A percentile compares a stretch with the other conserved stretches of the same genome.
Evolutionary conservation across 1,284 basidiomycete genomes (phyloP).

Genomic region (Pseudozyma pruni): DNA sequence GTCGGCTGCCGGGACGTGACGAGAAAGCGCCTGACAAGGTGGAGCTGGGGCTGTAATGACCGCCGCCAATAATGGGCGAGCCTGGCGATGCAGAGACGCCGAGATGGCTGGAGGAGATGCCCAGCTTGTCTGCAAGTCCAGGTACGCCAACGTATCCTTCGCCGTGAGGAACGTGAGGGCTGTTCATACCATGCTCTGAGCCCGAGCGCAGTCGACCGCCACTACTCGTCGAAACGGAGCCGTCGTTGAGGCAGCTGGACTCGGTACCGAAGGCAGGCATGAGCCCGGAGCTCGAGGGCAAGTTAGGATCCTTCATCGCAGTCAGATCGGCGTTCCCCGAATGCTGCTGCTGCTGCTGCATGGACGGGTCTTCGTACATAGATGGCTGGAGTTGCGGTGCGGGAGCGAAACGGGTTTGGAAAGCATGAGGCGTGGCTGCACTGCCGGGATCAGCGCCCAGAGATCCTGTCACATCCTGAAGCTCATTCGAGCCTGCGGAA

Average conservation of each 20-base stretch:
- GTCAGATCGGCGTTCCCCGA: background rate
- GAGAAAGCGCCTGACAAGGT: constrained; percentile 52
- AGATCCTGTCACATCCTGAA: background rate
- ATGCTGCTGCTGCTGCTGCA: constrained; percentile 24
- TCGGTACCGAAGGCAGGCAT: constrained; percentile 51
- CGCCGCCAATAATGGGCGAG: constrained; percentile 28
- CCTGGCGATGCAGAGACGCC: constrained; percentile 33
- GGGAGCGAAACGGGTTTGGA: constrained; percentile 38
- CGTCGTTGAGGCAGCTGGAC: constrained; percentile 9
- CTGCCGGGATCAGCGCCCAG: constrained; percentile 7
- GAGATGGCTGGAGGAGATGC: constrained; percentile 21
- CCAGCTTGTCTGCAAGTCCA: constrained; percentile 20
- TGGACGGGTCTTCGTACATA: constrained; percentile 15
- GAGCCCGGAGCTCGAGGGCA: constrained; percentile 15
- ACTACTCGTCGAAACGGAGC: background rate
- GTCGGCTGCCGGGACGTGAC: constrained; percentile 46
- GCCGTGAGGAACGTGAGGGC: constrained; percentile 7
- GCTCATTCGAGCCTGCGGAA: constrained; percentile 6
- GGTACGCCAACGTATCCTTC: constrained; percentile 25
- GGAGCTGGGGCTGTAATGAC: constrained; percentile 46
- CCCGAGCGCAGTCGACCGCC: constrained; percentile 1
- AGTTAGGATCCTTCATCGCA: constrained; percentile 10
- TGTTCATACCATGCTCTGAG: constrained; percentile 4
- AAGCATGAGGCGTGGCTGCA: constrained; percentile 22
- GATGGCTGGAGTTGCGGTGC: constrained; percentile 37